A percentile compares a stretch with the other conserved stretches of the same genome.
These are phyloP conservation scores for Carex sylvatica DNA, from an alignment of 202 grass and related monocot genomes.

Conservation along the genomic window DNA sequence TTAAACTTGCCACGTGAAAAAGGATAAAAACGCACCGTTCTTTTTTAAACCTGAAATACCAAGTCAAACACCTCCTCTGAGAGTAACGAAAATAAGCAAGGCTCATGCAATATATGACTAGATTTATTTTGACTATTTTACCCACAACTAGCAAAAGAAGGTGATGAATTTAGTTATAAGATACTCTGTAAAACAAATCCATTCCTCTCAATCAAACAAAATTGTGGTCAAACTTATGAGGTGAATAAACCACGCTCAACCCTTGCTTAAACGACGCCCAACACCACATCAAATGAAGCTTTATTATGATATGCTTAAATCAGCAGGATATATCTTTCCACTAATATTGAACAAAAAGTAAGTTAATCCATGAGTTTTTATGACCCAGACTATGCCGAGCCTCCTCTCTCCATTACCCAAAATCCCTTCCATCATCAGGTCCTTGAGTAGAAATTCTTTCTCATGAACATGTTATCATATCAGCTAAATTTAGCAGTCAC, in stretches of 20 bases:
- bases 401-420: constrained; percentile 44
- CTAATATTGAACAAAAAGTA: not conserved
- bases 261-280: not conserved
- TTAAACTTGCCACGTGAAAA: too few relatives aligned
- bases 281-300: not conserved
- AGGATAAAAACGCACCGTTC: too few relatives aligned
- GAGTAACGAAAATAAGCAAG: too few relatives aligned
- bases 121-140: not conserved
- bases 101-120: not conserved
- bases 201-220: not conserved
- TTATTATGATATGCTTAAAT: not conserved
- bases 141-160: not conserved
- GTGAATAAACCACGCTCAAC: not conserved
- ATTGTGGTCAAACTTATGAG: not conserved
- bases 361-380: too few relatives aligned
- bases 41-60: too few relatives aligned
- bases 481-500: not conserved
- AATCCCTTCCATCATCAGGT: constrained; percentile 44
- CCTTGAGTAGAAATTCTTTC: constrained; percentile 68
- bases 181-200: not conserved
- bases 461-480: constrained; percentile 43
- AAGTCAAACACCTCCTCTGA: too few relatives aligned
- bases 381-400: constrained; percentile 48
- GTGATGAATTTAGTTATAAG: not conserved
- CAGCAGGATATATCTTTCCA: not conserved